Percentiles rank a stretch among this genome's conserved stretches.
phyloP scores from a whole-genome alignment of 2,329 filamentous ascomycete genomes.

The Graphilbum ipis-grandicollis region DNA sequence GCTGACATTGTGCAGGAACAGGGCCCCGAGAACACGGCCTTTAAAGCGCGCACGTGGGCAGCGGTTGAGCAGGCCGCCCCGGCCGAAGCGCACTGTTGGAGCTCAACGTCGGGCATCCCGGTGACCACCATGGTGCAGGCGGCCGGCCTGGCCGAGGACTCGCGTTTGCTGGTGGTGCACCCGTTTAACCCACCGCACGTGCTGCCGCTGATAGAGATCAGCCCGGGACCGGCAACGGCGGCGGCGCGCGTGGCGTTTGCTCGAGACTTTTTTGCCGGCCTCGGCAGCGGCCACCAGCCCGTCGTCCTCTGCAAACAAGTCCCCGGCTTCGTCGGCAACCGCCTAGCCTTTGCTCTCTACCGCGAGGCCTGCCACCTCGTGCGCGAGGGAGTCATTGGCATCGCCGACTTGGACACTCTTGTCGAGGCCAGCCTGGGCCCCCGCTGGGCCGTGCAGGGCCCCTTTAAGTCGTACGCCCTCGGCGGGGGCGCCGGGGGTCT shows the following conservation, averaged over 20 bases:
- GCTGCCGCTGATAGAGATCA: constrained; percentile 28
- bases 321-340: constrained; percentile 25
- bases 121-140: constrained; percentile 14
- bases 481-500: constrained; percentile 2
- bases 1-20: constrained; percentile 12
- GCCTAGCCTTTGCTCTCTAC: constrained; percentile 22
- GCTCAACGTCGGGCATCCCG: constrained; percentile 20
- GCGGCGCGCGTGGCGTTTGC: constrained; percentile 11
- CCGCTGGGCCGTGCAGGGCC: constrained; percentile 5
- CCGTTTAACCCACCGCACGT: constrained; percentile 31
- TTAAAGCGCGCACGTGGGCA: constrained; percentile 20
- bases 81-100: constrained; percentile 19
- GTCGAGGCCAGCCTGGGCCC: constrained; percentile 4
- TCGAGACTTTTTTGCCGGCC: constrained; percentile 8
- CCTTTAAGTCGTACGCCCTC: constrained; percentile 3
- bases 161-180: constrained; percentile 22
- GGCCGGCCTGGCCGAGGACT: constrained; percentile 13
- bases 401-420: constrained; percentile 12
- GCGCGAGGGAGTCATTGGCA: constrained; percentile 14
- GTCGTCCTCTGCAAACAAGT: constrained; percentile 22
- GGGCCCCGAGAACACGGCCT: constrained; percentile 20
- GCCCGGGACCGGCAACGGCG: constrained; percentile 17
- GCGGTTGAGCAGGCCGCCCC: constrained; percentile 15
- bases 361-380: constrained; percentile 19
- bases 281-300: constrained; percentile 20